These are phyloP conservation scores for Talaromyces borbonicus DNA, from an alignment of 495 filamentous ascomycete species.

Conservation along the genomic window DNA sequence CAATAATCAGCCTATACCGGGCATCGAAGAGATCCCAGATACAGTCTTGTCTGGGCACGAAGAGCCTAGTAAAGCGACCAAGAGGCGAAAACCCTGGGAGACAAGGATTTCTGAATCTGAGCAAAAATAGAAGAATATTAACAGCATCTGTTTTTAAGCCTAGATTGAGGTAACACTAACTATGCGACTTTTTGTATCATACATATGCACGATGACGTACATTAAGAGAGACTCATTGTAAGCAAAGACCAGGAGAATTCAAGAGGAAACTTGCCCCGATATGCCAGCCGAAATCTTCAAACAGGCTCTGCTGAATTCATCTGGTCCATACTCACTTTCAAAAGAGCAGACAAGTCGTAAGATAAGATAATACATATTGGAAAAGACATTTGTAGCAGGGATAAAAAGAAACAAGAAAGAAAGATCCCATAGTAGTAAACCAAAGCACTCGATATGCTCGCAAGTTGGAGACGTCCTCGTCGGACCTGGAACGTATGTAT, in stretches of 20 bases:
- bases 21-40: slow-evolving; percentile 82
- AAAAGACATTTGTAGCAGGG: background rate
- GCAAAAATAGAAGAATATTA: slow-evolving; percentile 11
- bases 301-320: no score
- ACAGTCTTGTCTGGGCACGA: slow-evolving; percentile 62
- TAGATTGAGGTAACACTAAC: background rate
- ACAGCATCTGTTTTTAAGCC: background rate
- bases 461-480: slow-evolving; percentile 1
- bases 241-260: background rate
- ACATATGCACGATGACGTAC: slow-evolving; percentile 1
- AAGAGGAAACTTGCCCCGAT: background rate
- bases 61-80: slow-evolving; percentile 36
- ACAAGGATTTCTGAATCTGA: slow-evolving; percentile 24
- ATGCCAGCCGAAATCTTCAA: no score
- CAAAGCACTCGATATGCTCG: slow-evolving; percentile 8
- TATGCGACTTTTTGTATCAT: slow-evolving; percentile 1
- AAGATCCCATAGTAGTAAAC: slow-evolving; percentile 9
- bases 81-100: slow-evolving; percentile 77
- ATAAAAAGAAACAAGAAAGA: slow-evolving; percentile 5
- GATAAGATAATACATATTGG: slow-evolving; percentile 7
- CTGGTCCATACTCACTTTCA: no score
- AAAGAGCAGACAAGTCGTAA: no score
- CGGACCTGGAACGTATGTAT: slow-evolving; percentile 7
- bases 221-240: background rate
- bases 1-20: slow-evolving; percentile 73